Base-by-base conservation (phyloP, 768 basidiomycete genomes). In the Asterophora lycoperdoides region DNA sequence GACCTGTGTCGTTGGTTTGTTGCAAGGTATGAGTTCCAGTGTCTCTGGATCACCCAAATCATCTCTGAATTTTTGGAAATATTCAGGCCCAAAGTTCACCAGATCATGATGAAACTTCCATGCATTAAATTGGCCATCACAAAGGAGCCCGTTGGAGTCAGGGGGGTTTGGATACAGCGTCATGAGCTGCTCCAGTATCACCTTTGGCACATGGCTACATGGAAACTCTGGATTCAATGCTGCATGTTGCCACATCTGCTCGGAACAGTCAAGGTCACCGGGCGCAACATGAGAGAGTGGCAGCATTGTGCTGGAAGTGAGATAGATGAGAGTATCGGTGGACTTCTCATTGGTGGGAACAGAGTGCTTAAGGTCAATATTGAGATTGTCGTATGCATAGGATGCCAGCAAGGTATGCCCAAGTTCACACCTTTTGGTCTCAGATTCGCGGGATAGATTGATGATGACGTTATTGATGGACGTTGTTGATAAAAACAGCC, bases 311-410 rank as follows among this genome's bases (percentile, higher is more conserved):
- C 52, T 67, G 0, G 73, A 63, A 1, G 72, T 70, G 13, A 68
- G 45, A 49, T 71, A 41, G 20, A 61, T 46, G 4, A 72, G 53
- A 0, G 54, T 60, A 1, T 56, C 58, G 2, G 46, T 33, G 4
- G 51, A 35, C 1, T 61, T 58, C 34, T 75, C 68, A 1, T 63
- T 48, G 0, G 67, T 51, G 1, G 56, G 15, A 3, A 52, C 44
- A 36, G 57, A 49, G n/a, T n/a, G n/a, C n/a, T n/a, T n/a, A n/a
- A n/a, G n/a, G n/a, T n/a, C n/a, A n/a, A n/a, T n/a, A n/a, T 76
- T 71, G 17, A 75, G 64, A 55, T 77, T 77, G 48, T 77, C 68
- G 20, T 68, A 75, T 8, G 68, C 67, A 50, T 62, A 68, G 13
- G 53, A 44, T 1, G 60, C 53, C 1, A 60, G 46, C 5, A 66